Base-by-base conservation (phyloP, 2,329 filamentous ascomycete species). In the Alternaria sp. region DNA sequence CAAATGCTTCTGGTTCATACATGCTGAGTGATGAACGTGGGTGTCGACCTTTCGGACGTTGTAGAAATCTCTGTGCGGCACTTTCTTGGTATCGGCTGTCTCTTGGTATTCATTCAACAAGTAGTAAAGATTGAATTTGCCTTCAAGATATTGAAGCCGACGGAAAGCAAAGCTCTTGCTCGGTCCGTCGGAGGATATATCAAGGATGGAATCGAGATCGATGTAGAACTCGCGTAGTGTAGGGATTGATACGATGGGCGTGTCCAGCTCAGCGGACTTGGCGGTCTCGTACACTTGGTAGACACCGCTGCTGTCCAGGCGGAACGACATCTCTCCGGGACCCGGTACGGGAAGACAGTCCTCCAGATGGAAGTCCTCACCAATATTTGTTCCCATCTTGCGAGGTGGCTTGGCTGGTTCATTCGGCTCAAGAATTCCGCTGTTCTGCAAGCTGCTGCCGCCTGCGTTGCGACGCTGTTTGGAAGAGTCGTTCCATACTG, bases 1-100 rank as follows among this genome's bases (percentile, higher is more conserved):
- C 61, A 99, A 83, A 86, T 99, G 96, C 82, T 99, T 99, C 81
- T 99, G 96, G 77, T 99, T 99, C 96, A 99, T 99, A 79, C 96
- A 99, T 23, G 96, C 96, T 15, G 96, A 99, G 80, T 99, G 96
- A 78, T 99, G 96, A 72, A 99, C 96, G 86, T 99, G 96, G 9
- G 96, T 99, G 77, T 99, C 96, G 54, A 99, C 96, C 80, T 99
- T 99, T 77, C 96, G 88, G 52, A 99, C 96, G 77, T 99, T 99
- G 84, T 99, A 99, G 77, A 99, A 99, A 81, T 99, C 96, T 83
- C 96, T 90, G 81, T 99, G 96, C 3, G 96, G 96, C 58, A 98
- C 96, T 73, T 92, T 95, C 80, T 99, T 99, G 79, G 93, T 97
- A 83, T 99, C 96, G 62, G 96, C 95, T 56, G 96, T 96, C 81